Evolutionary conservation across 1,284 basidiomycete genomes (phyloP).

Genomic region (Somion occarium): DNA sequence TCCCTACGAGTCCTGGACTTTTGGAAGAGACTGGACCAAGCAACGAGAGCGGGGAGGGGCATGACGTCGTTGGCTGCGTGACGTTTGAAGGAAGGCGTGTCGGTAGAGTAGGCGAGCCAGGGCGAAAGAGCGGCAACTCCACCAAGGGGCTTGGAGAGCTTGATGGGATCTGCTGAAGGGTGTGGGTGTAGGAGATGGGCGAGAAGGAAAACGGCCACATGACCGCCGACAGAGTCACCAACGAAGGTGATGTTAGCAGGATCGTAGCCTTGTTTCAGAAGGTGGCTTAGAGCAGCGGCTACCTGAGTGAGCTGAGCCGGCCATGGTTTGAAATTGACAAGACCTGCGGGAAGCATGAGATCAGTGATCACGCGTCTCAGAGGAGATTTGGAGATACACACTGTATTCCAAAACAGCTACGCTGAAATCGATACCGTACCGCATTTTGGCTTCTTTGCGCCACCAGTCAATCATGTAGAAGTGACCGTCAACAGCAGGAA

Average conservation of each 20-base stretch:
- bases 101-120: constrained; percentile 8
- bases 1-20: not conserved
- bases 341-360: not conserved
- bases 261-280: constrained; percentile 7
- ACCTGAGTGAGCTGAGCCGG: constrained; percentile 11
- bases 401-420: no score
- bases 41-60: constrained; percentile 1
- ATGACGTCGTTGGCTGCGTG: not conserved
- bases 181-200: constrained; percentile 6
- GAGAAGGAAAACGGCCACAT: constrained; percentile 2
- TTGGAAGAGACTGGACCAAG: constrained; percentile 2
- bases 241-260: constrained; percentile 5
- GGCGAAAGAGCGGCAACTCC: constrained; percentile 11
- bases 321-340: constrained; percentile 8
- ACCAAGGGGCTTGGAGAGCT: constrained; percentile 9
- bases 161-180: not conserved
- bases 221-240: constrained; percentile 6
- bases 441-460: no score
- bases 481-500: no score
- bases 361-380: no score
- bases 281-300: constrained; percentile 6
- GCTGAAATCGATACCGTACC: no score
- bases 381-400: no score
- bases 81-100: constrained; percentile 2
- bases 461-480: no score